phyloP scores from a whole-genome alignment of 2,329 filamentous ascomycete genomes.

The Orbilia quercus region DNA sequence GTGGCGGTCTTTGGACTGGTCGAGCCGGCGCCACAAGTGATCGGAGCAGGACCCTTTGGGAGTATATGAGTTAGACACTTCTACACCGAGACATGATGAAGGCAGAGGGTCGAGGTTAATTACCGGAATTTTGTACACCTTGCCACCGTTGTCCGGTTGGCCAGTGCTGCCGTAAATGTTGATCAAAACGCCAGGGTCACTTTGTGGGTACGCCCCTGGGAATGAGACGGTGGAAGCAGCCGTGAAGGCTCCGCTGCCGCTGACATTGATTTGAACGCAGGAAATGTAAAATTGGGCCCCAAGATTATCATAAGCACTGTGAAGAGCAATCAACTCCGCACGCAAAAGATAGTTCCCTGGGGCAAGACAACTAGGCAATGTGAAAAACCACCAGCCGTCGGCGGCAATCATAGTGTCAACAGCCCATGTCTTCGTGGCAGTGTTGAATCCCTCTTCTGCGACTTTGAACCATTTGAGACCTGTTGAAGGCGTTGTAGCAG shows the following conservation, averaged over 20 bases:
- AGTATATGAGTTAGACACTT: too few relatives aligned
- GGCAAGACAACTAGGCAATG: slow-evolving; percentile 61
- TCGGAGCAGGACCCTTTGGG: slow-evolving; percentile 22
- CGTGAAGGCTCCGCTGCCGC: slow-evolving; percentile 58
- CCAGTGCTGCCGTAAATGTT: slow-evolving; percentile 50
- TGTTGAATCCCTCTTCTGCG: slow-evolving; percentile 63
- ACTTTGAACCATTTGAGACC: slow-evolving; percentile 65
- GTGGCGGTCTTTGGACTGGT: slow-evolving; percentile 8
- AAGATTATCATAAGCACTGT: slow-evolving; percentile 55
- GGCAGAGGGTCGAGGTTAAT: too few relatives aligned
- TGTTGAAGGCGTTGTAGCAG: slow-evolving; percentile 62
- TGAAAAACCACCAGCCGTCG: slow-evolving; percentile 64
- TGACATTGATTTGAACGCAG: slow-evolving; percentile 62
- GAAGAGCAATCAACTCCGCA: slow-evolving; percentile 57
- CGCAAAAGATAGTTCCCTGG: slow-evolving; percentile 61
- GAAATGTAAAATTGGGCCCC: slow-evolving; percentile 63
- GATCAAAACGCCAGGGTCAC: slow-evolving; percentile 60
- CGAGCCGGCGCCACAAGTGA: slow-evolving; percentile 39
- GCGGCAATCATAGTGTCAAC: slow-evolving; percentile 67
- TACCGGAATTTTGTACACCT: slow-evolving; percentile 14
- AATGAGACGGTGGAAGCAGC: slow-evolving; percentile 59
- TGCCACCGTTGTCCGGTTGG: slow-evolving; percentile 47
- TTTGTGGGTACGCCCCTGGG: slow-evolving; percentile 61
- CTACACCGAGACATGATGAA: too few relatives aligned
- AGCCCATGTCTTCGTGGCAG: slow-evolving; percentile 65